Conservation (phyloP, 352 stramenopile species). For the Aphanomyces astaci region DNA sequence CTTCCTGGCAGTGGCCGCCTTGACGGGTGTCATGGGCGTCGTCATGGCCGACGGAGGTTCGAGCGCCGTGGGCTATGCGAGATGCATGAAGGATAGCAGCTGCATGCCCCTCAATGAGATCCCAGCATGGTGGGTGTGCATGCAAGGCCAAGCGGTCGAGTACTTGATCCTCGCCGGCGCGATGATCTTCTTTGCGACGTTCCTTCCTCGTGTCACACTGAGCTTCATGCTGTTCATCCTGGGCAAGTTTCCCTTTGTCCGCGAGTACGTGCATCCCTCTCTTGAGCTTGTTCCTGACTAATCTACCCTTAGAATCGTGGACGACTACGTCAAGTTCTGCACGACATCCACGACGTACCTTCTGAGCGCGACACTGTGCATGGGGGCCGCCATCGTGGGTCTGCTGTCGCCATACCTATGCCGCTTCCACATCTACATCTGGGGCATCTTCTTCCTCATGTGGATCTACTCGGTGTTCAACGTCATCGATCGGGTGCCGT, state of each 20-base stretch:
- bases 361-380: constrained; percentile 70
- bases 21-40: background rate
- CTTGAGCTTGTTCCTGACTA: no score
- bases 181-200: constrained; percentile 81
- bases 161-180: constrained; percentile 53
- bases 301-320: constrained; percentile 67
- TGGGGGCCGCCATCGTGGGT: constrained; percentile 48
- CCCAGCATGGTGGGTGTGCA: constrained; percentile 45
- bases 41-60: background rate
- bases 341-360: constrained; percentile 73
- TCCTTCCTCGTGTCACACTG: constrained; percentile 76
- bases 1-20: no score
- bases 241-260: constrained; percentile 78
- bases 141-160: constrained; percentile 27
- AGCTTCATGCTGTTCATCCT: constrained; percentile 80
- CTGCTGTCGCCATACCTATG: constrained; percentile 59
- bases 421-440: constrained; percentile 75
- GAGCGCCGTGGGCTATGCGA: background rate
- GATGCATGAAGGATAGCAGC: background rate
- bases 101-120: constrained; percentile 46
- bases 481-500: constrained; percentile 75
- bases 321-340: constrained; percentile 76
- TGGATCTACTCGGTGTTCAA: constrained; percentile 87
- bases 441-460: constrained; percentile 81
- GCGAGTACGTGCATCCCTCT: constrained; percentile 39